Evolutionary conservation across 331 rosid species (phyloP), one percentile per base, ranked within the genome.

Genomic region (Telfairia occidentalis): DNA sequence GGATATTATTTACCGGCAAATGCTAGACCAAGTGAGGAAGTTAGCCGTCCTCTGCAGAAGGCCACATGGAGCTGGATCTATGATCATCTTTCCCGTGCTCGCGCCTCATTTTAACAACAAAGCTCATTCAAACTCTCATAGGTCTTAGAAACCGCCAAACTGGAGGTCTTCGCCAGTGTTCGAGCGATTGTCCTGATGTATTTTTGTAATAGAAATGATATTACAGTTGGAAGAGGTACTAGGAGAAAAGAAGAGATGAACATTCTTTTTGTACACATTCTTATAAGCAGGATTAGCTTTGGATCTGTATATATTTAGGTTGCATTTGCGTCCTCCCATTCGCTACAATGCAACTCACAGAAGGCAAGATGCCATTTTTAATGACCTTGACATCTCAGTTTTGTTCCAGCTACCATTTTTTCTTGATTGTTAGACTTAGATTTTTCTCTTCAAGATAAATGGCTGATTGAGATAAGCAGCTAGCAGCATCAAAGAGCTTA

Each of bases 291-390:
- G 43, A 71, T 18, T 71, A 71, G 76, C 21, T 48, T 46, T 49
- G 76, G 23, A 71, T 81, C 65, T 84, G 92, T 88, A 86, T 75
- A 88, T 85, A 79, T 69, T 54, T 64, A 79, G 80, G 78, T 48
- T 77, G 67, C 69, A 58, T 78, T 71, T 9, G 37, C 78, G 43
- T 28, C 76, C 71, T 13, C 18, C 21, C 13, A 8, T 28, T 70
- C 10, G 18, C 75, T 46, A 45, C 28, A 13, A 19, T 23, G 76
- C 24, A 71, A 71, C 76, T 48, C 45, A 26, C 15, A 50, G 19
- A 69, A 69, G 19, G 74, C 54, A 43, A 67, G 53, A 67, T 67
- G 46, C 34, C 73, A 67, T 37, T 67, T 66, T 67, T 42, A 13
- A 69, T 43, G 74, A 69, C 15, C 53, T 10, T 37, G n/a, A 38